phyloP scores from a whole-genome alignment of 2,329 filamentous ascomycete species.

The Ophidiomyces ophidiicola region DNA sequence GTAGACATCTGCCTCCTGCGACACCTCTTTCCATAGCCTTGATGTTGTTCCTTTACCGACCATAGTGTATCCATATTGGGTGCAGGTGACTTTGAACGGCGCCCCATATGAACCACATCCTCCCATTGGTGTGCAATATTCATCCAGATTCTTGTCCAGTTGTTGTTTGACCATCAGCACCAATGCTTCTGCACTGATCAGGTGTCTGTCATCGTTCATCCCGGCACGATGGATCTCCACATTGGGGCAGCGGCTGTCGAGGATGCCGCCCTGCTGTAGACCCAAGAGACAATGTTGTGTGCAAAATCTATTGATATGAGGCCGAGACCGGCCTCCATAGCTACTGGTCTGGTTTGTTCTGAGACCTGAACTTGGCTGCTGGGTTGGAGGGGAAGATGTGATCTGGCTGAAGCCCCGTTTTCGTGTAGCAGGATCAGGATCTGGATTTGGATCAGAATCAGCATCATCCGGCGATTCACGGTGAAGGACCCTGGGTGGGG shows the following conservation, averaged over 20 bases:
- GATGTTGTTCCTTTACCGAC: constrained; percentile 17
- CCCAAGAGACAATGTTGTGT: constrained; percentile 13
- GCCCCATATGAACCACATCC: constrained; percentile 17
- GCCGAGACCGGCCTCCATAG: too few relatives aligned
- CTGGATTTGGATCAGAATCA: constrained; percentile 15
- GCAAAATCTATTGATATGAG: constrained; percentile 10
- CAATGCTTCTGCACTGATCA: constrained; percentile 8
- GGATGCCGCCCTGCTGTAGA: constrained; percentile 12
- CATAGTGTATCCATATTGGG: constrained; percentile 18
- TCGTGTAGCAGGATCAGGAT: constrained; percentile 11
- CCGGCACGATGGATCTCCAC: constrained; percentile 21
- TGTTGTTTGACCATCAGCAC: constrained; percentile 10
- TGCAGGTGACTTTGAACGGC: constrained; percentile 22
- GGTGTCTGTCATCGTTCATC: neutral
- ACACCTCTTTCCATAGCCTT: constrained; percentile 6
- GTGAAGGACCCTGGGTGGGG: constrained; percentile 7
- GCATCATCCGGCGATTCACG: constrained; percentile 10
- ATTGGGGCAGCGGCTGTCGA: constrained; percentile 31
- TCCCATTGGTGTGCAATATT: constrained; percentile 14
- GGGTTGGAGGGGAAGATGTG: constrained; percentile 12
- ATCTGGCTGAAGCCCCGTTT: constrained; percentile 20
- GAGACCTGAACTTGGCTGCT: neutral
- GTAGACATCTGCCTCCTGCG: constrained; percentile 15
- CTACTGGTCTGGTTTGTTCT: neutral
- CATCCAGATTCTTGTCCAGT: constrained; percentile 7